These are phyloP conservation scores for Penicillium sp. DNA, from an alignment of 2,329 filamentous ascomycete genomes.

Conservation along the genomic window DNA sequence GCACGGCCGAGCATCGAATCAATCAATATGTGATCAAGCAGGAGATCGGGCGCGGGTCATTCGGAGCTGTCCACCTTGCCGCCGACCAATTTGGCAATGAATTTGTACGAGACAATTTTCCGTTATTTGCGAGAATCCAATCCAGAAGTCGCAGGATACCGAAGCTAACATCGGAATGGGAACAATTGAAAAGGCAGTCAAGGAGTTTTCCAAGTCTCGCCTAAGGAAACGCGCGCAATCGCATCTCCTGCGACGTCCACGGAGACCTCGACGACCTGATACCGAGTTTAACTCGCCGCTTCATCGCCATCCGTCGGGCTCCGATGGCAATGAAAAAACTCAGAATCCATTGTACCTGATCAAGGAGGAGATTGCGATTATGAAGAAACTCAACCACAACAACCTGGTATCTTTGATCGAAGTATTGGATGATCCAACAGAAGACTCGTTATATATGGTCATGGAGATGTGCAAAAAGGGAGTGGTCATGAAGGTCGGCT, in stretches of 20 bases:
- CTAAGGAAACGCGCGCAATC: conserved; percentile 86
- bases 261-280: conserved; percentile 49
- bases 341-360: conserved; percentile 79
- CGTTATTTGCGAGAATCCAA: too few species aligned
- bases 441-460: conserved; percentile 97
- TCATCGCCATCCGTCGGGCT: conserved; percentile 52
- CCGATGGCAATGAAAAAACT: conserved; percentile 47
- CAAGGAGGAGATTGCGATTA: conserved; percentile 93
- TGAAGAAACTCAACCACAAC: conserved; percentile 95
- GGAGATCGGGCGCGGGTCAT: conserved; percentile 95
- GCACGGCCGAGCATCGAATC: conserved; percentile 73
- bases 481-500: conserved; percentile 88
- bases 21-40: conserved; percentile 93
- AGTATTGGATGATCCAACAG: conserved; percentile 88
- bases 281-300: conserved; percentile 59
- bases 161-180: neutral
- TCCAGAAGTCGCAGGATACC: too few species aligned
- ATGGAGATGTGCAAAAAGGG: conserved; percentile 99
- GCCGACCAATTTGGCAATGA: conserved; percentile 85
- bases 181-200: conserved; percentile 59
- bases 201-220: conserved; percentile 93
- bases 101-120: conserved; percentile 62
- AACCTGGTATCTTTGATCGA: conserved; percentile 93
- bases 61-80: conserved; percentile 85
- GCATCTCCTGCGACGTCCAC: conserved; percentile 67